Evolutionary conservation across 257 asterid genomes (phyloP).

Genomic region (Solanum pimpinellifolium): DNA sequence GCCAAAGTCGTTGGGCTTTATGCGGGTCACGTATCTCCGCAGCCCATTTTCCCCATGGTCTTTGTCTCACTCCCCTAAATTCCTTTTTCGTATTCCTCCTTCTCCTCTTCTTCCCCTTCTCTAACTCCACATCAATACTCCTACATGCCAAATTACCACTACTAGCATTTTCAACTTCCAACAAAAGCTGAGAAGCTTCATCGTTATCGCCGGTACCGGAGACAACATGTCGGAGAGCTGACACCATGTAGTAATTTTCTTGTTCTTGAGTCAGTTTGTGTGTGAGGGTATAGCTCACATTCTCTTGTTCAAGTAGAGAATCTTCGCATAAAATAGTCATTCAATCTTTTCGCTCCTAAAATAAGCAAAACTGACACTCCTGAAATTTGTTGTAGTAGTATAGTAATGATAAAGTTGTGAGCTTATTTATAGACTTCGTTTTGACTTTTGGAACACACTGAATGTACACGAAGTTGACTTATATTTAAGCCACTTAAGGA

Average conservation of each 20-base stretch:
- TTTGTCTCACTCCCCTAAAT: slow-evolving; percentile 7
- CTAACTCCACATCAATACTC: background rate
- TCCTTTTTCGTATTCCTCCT: background rate
- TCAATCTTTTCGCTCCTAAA: background rate
- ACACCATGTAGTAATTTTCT: slow-evolving; percentile 4
- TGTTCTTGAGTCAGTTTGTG: background rate
- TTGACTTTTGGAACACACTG: background rate
- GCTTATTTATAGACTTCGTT: background rate
- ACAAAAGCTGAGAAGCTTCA: background rate
- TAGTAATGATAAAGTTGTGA: no score
- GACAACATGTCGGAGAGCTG: slow-evolving; percentile 7
- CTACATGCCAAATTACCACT: background rate
- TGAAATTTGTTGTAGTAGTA: background rate
- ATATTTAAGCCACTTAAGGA: background rate
- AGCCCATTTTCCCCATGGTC: slow-evolving; percentile 12
- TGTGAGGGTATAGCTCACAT: background rate
- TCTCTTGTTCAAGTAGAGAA: background rate
- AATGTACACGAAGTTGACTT: background rate
- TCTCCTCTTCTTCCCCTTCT: background rate
- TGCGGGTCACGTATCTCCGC: slow-evolving; percentile 16
- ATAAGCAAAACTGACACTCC: background rate
- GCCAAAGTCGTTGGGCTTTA: background rate
- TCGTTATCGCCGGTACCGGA: background rate
- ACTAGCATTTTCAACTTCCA: background rate
- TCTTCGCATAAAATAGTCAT: background rate